phyloP scores from a whole-genome alignment of 1,284 basidiomycete species.

The Puccinia triticina region DNA sequence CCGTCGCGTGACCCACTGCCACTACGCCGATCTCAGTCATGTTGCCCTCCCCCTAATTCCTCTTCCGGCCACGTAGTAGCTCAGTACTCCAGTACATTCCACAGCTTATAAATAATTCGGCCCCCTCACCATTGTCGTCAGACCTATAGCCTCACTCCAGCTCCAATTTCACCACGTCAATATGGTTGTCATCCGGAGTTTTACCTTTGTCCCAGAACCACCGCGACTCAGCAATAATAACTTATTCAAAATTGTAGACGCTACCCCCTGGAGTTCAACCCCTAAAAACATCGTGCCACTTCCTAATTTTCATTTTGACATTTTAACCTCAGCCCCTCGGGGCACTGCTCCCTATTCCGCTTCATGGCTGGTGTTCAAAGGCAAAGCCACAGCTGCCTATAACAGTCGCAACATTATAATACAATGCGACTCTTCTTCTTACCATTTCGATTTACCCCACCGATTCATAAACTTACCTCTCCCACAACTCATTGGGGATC shows the following conservation, averaged over 20 bases:
- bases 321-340: not conserved
- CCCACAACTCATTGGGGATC: not conserved
- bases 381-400: not conserved
- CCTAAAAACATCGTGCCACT: not conserved
- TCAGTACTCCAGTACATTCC: too few species aligned
- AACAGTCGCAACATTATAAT: not conserved
- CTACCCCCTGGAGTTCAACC: not conserved
- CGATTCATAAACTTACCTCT: not conserved
- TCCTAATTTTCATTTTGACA: not conserved
- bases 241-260: not conserved
- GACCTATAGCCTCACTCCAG: too few species aligned
- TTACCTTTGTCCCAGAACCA: not conserved
- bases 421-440: not conserved
- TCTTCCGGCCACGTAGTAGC: too few species aligned
- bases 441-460: not conserved
- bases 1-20: too few species aligned
- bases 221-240: not conserved
- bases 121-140: too few species aligned
- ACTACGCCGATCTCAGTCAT: too few species aligned
- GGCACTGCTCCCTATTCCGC: not conserved
- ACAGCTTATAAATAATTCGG: too few species aligned
- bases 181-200: not conserved
- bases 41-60: too few species aligned
- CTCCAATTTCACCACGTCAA: too few species aligned
- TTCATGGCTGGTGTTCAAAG: not conserved